Evolutionary conservation across 176 grass and related monocot genomes (phyloP).

Genomic region (Aegilops bicornis): DNA sequence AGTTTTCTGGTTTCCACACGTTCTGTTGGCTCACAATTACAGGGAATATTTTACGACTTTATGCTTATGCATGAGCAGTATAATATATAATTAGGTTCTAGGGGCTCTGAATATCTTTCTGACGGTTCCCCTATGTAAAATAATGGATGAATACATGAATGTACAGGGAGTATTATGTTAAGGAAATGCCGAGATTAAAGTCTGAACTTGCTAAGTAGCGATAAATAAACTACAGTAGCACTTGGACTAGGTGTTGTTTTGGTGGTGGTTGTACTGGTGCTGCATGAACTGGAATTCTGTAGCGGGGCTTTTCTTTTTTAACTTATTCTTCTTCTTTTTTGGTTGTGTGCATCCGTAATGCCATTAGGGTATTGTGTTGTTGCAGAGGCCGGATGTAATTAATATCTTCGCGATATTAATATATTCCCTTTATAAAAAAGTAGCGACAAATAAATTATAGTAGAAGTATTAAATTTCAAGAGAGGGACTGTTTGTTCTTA

Average conservation of each 20-base stretch:
- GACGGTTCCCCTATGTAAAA: conserved; percentile 10
- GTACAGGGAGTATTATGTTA: neutral
- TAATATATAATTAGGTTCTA: conserved; percentile 15
- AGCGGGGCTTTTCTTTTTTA: too few species aligned
- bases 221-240: neutral
- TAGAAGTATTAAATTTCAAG: neutral
- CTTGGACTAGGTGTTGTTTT: too few species aligned
- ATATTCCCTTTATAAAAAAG: too few species aligned
- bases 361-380: too few species aligned
- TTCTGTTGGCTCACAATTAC: conserved; percentile 43
- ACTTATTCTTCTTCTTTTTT: too few species aligned
- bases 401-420: too few species aligned
- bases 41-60: conserved; percentile 43
- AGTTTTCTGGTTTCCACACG: conserved; percentile 31
- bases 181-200: conserved; percentile 20
- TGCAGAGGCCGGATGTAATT: too few species aligned
- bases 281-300: too few species aligned
- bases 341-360: too few species aligned
- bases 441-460: neutral
- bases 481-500: neutral
- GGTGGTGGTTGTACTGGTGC: too few species aligned
- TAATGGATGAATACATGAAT: neutral
- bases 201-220: neutral
- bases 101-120: conserved; percentile 7
- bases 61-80: conserved; percentile 12